Evolutionary conservation across 345 rosid genomes (phyloP).

Genomic region (Arabidopsis suecica): DNA sequence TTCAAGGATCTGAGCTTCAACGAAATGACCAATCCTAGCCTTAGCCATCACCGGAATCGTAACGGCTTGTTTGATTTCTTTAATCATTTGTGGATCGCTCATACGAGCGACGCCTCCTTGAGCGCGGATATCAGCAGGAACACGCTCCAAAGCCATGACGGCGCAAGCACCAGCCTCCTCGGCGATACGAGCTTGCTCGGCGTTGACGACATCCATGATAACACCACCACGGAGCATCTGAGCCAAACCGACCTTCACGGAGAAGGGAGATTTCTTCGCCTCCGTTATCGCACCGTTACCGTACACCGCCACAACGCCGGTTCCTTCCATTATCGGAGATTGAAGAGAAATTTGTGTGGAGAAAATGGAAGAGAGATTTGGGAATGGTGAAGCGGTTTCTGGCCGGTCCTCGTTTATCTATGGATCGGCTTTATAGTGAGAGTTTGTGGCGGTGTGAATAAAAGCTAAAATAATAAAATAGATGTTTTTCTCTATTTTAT

Average conservation of each 20-base stretch:
- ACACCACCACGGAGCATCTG: slow-evolving; percentile 92
- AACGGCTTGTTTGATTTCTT: slow-evolving; percentile 73
- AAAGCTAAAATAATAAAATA: not conserved
- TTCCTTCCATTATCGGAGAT: slow-evolving; percentile 59
- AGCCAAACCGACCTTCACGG: slow-evolving; percentile 81
- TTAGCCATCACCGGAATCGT: slow-evolving; percentile 90
- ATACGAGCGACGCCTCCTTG: slow-evolving; percentile 83
- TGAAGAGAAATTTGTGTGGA: slow-evolving; percentile 8
- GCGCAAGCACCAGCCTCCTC: slow-evolving; percentile 87
- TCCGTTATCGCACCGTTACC: slow-evolving; percentile 76
- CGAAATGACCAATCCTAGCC: slow-evolving; percentile 82
- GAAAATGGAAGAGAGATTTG: slow-evolving; percentile 15
- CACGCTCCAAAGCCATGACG: slow-evolving; percentile 83
- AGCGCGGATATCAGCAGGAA: slow-evolving; percentile 74
- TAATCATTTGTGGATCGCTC: slow-evolving; percentile 76
- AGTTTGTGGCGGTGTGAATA: slow-evolving; percentile 43
- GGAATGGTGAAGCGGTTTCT: slow-evolving; percentile 35
- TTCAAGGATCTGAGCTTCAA: slow-evolving; percentile 78
- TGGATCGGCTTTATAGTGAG: slow-evolving; percentile 39
- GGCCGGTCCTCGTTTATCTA: slow-evolving; percentile 44
- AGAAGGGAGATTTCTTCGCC: slow-evolving; percentile 72
- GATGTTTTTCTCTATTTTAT: not conserved
- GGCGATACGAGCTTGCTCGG: slow-evolving; percentile 78
- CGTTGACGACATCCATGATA: slow-evolving; percentile 78
- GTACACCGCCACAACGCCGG: slow-evolving; percentile 79